These are phyloP conservation scores for Euphrasia arctica DNA, from an alignment of 305 asterid species.

Conservation along the genomic window DNA sequence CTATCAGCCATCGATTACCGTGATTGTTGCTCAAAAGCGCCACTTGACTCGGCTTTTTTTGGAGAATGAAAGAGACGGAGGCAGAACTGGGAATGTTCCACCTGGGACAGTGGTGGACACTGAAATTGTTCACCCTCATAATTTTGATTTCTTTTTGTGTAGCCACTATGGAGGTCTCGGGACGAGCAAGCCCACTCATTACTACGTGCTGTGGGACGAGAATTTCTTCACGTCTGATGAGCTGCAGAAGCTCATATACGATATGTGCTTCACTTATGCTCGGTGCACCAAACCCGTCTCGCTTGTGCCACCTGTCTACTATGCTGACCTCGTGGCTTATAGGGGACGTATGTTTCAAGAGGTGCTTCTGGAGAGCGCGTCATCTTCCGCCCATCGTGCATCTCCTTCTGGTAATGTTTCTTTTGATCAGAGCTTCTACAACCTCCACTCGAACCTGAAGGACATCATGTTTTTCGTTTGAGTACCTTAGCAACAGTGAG, in stretches of 20 bases:
- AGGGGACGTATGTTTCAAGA: constrained; percentile 69
- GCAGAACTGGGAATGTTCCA: constrained; percentile 45
- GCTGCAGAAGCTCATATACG: constrained; percentile 53
- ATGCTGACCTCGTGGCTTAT: constrained; percentile 73
- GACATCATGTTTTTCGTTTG: constrained; percentile 58
- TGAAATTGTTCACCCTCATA: constrained; percentile 44
- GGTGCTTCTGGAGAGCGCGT: constrained; percentile 30
- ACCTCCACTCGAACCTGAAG: constrained; percentile 39
- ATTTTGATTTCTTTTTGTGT: constrained; percentile 65
- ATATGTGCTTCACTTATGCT: constrained; percentile 70
- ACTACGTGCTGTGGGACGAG: constrained; percentile 59
- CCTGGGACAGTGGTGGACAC: constrained; percentile 82
- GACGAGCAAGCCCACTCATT: constrained; percentile 75
- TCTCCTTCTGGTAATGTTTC: constrained; percentile 19
- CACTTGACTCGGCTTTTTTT: constrained; percentile 63
- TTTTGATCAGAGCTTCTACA: constrained; percentile 38
- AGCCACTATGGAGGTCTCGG: constrained; percentile 72
- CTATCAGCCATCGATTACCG: constrained; percentile 49
- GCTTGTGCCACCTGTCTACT: constrained; percentile 64
- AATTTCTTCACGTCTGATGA: constrained; percentile 44
- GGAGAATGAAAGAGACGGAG: constrained; percentile 28
- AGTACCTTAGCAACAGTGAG: background rate
- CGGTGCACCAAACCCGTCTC: constrained; percentile 71
- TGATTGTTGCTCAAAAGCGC: constrained; percentile 66
- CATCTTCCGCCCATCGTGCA: background rate